Percentiles rank a stretch among this genome's conserved stretches.
Evolutionary conservation across 129 eudicot genomes (phyloP).

Genomic region (Flaveria brownii): DNA sequence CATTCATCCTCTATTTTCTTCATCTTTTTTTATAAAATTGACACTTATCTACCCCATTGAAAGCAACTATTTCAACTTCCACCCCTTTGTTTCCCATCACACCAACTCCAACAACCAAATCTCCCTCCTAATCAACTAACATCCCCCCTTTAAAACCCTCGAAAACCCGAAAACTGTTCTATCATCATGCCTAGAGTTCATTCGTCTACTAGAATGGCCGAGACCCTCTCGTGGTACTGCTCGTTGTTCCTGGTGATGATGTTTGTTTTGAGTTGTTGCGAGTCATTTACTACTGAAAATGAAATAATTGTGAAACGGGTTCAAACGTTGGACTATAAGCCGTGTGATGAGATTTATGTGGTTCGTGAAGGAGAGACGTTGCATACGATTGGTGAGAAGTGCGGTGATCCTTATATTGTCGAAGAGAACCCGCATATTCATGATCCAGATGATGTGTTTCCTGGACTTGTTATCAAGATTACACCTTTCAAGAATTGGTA

Average conservation of each 20-base stretch:
- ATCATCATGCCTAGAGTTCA: conserved; percentile 39
- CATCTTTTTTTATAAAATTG: conserved; percentile 8
- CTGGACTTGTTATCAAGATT: conserved; percentile 86
- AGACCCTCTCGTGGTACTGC: conserved; percentile 50
- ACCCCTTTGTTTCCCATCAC: conserved; percentile 13
- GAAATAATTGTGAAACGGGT: conserved; percentile 20
- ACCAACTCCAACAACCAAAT: conserved; percentile 65
- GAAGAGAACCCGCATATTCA: conserved; percentile 71
- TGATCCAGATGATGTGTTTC: conserved; percentile 95
- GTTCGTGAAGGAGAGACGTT: conserved; percentile 61
- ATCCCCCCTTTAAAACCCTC: conserved; percentile 27
- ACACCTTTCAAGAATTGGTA: conserved; percentile 50
- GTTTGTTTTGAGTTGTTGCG: conserved; percentile 65
- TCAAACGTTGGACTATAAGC: conserved; percentile 11
- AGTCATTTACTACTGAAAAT: conserved; percentile 29
- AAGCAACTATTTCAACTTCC: conserved; percentile 52
- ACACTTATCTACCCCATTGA: conserved; percentile 53
- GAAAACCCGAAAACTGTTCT: background rate
- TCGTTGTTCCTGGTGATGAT: conserved; percentile 53
- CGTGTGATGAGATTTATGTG: conserved; percentile 60
- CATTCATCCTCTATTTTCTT: conserved; percentile 22
- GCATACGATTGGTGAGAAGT: conserved; percentile 53
- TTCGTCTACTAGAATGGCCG: conserved; percentile 43
- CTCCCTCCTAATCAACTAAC: conserved; percentile 38
- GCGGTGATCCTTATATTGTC: conserved; percentile 57